Evolutionary conservation across 2,329 filamentous ascomycete species (phyloP).

Genomic region (Alternaria arbusti): DNA sequence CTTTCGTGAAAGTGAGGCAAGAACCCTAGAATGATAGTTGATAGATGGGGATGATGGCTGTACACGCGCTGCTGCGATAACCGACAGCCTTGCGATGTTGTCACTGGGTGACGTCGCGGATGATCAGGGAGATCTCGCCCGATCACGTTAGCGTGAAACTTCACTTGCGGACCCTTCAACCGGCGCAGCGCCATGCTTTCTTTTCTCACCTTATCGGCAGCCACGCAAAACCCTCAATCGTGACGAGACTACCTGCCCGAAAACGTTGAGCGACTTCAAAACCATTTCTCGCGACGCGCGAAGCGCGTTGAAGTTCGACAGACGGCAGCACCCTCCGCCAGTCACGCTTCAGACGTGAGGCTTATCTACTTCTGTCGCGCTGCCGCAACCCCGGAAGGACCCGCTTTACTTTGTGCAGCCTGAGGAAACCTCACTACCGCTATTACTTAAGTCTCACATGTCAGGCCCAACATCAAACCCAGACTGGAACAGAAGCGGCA

Average conservation of each 20-base stretch:
- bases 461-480: slow-evolving; percentile 37
- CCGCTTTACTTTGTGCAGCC: neutral
- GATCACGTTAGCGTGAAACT: slow-evolving; percentile 25
- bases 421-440: neutral
- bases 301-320: neutral
- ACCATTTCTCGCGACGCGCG: neutral
- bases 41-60: neutral
- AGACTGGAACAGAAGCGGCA: slow-evolving; percentile 27
- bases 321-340: slow-evolving; percentile 5
- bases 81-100: neutral
- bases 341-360: slow-evolving; percentile 2
- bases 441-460: slow-evolving; percentile 25
- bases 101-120: slow-evolving; percentile 4
- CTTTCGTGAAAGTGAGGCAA: neutral
- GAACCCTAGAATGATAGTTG: no score
- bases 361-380: slow-evolving; percentile 7
- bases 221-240: neutral
- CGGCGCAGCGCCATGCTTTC: slow-evolving; percentile 9
- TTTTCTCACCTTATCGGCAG: slow-evolving; percentile 17
- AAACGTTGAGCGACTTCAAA: neutral
- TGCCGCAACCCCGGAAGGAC: neutral
- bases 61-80: neutral
- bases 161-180: neutral
- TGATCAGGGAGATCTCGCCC: neutral
- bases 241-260: slow-evolving; percentile 2